Evolutionary conservation across 306 rosid genomes (phyloP).

Genomic region (Cucurbita pepo): DNA sequence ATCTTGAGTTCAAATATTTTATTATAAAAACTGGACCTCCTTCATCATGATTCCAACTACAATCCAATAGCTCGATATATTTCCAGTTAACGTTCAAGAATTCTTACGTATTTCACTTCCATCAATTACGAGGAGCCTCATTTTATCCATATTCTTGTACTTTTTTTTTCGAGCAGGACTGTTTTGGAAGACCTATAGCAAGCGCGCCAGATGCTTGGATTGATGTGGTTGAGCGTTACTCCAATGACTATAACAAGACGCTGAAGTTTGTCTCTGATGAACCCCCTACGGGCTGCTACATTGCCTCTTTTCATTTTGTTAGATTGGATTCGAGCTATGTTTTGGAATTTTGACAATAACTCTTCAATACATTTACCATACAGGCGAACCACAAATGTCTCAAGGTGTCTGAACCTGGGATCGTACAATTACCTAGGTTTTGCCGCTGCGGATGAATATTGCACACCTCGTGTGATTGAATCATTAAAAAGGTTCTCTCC

Average conservation of each 20-base stretch:
- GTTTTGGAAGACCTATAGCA: slow-evolving; percentile 85
- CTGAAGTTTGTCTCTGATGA: slow-evolving; percentile 27
- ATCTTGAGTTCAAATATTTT: not conserved
- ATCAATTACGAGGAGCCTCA: not conserved
- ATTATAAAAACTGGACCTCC: not conserved
- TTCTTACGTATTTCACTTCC: not conserved
- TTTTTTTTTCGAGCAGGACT: slow-evolving; percentile 34
- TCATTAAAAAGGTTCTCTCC: slow-evolving; percentile 59
- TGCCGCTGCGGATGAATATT: slow-evolving; percentile 84
- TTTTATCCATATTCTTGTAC: not conserved
- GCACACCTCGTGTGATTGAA: slow-evolving; percentile 73
- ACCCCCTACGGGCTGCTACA: not conserved
- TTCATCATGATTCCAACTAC: not conserved
- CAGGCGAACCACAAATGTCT: slow-evolving; percentile 50
- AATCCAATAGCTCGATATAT: not conserved
- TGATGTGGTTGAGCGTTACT: slow-evolving; percentile 88
- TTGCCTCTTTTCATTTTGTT: not conserved
- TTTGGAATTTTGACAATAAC: not conserved
- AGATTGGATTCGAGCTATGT: not conserved
- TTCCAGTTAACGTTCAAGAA: not conserved
- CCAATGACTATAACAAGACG: slow-evolving; percentile 83
- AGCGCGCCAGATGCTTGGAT: slow-evolving; percentile 98
- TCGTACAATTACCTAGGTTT: slow-evolving; percentile 90
- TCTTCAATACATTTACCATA: slow-evolving; percentile 4
- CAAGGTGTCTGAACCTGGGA: slow-evolving; percentile 81